Evolutionary conservation across 2,329 filamentous ascomycete genomes (phyloP).

Genomic region (Aspergillus glaucus): DNA sequence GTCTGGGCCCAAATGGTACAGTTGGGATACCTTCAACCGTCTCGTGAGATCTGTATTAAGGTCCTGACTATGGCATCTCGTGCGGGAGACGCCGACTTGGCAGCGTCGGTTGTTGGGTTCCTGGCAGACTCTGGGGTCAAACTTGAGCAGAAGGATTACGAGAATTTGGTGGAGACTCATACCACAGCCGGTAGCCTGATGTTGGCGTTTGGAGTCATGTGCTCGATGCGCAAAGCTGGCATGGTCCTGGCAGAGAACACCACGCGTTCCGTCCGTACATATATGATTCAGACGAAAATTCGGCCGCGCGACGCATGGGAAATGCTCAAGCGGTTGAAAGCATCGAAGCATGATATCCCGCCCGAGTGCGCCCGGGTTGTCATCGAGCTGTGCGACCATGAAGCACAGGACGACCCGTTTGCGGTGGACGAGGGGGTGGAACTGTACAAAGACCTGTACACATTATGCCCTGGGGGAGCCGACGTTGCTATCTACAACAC

Average conservation of each 20-base stretch:
- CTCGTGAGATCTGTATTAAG: conserved; percentile 60
- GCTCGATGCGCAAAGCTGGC: conserved; percentile 64
- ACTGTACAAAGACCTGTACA: conserved; percentile 57
- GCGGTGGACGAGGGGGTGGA: conserved; percentile 48
- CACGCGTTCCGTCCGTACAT: conserved; percentile 57
- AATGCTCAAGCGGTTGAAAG: conserved; percentile 52
- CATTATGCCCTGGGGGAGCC: conserved; percentile 41
- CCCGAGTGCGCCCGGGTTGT: conserved; percentile 41
- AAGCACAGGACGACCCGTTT: conserved; percentile 26
- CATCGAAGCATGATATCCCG: conserved; percentile 46
- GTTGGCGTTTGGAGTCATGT: conserved; percentile 63
- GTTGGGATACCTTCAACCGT: conserved; percentile 52
- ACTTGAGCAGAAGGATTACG: conserved; percentile 65
- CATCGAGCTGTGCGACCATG: conserved; percentile 46
- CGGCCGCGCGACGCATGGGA: conserved; percentile 50
- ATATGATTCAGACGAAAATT: conserved; percentile 45
- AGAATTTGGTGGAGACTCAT: conserved; percentile 69
- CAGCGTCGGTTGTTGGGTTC: conserved; percentile 63
- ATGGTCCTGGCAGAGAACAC: conserved; percentile 52
- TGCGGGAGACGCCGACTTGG: conserved; percentile 61
- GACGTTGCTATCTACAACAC: conserved; percentile 52
- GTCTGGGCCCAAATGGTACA: conserved; percentile 66
- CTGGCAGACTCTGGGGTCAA: conserved; percentile 53
- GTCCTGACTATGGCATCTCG: conserved; percentile 67
- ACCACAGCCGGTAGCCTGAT: conserved; percentile 53